Conservation (phyloP, 345 rosid genomes). For the Eutrema japonicum region DNA sequence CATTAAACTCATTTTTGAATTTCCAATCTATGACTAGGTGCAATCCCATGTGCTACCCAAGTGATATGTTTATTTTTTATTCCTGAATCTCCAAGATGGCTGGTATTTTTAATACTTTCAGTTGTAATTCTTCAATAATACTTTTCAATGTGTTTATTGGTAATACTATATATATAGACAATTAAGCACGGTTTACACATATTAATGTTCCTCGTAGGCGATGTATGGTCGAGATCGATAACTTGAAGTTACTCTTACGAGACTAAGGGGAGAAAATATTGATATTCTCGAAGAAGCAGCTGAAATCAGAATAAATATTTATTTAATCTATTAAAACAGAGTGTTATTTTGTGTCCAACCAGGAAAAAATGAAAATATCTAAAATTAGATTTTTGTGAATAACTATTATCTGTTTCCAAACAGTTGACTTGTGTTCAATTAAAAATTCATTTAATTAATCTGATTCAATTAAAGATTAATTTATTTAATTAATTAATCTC, state of each 20-base stretch:
- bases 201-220: slow-evolving; percentile 29
- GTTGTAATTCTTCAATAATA: neutral
- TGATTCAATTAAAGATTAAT: no score
- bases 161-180: neutral
- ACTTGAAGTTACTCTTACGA: slow-evolving; percentile 38
- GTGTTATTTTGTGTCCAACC: no score
- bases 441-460: no score
- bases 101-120: slow-evolving; percentile 39
- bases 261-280: slow-evolving; percentile 44
- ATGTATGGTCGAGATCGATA: slow-evolving; percentile 40
- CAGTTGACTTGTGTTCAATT: no score
- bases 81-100: slow-evolving; percentile 68
- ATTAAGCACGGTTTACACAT: neutral
- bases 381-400: no score
- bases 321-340: no score
- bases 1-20: neutral
- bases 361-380: no score
- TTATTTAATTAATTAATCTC: no score
- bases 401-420: no score
- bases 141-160: neutral
- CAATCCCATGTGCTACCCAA: slow-evolving; percentile 45
- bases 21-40: slow-evolving; percentile 39
- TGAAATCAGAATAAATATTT: slow-evolving; percentile 32
- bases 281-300: slow-evolving; percentile 39
- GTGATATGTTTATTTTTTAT: slow-evolving; percentile 48